phyloP scores from a whole-genome alignment of 2,329 filamentous ascomycete species.

The Colletotrichum ledebouriae region DNA sequence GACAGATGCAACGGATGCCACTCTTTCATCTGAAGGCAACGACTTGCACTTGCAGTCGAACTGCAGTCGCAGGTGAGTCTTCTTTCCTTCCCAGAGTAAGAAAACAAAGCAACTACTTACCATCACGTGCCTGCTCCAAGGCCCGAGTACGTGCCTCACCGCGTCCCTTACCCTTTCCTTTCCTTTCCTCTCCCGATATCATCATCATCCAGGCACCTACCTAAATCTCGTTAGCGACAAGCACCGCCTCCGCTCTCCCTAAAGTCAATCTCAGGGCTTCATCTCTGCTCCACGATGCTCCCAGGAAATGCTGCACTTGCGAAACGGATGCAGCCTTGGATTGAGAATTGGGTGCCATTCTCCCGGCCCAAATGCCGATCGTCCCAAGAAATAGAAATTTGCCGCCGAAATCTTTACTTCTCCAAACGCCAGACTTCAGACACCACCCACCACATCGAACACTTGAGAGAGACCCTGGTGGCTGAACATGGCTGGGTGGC shows the following conservation, averaged over 20 bases:
- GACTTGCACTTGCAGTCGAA: too few relatives aligned
- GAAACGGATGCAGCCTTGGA: conserved; percentile 34
- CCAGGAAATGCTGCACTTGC: conserved; percentile 18
- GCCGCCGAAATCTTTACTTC: conserved; percentile 16
- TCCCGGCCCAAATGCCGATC: not conserved
- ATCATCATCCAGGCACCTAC: conserved; percentile 1
- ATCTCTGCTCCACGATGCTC: conserved; percentile 33
- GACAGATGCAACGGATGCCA: too few relatives aligned
- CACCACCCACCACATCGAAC: too few relatives aligned
- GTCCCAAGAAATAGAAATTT: conserved; percentile 25
- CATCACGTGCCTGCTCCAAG: not conserved
- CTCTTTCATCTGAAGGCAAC: not conserved
- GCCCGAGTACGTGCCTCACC: not conserved
- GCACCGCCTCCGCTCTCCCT: not conserved
- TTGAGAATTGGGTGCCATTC: conserved; percentile 3
- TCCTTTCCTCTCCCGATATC: too few relatives aligned
- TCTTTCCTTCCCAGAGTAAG: not conserved
- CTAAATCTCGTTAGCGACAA: conserved; percentile 14
- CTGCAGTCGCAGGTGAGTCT: not conserved
- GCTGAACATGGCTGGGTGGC: too few relatives aligned
- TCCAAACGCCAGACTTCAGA: too few relatives aligned
- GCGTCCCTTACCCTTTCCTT: too few relatives aligned
- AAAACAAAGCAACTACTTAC: not conserved
- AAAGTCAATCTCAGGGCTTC: conserved; percentile 26
- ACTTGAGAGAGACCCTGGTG: not conserved